Conservation (phyloP, 768 basidiomycete genomes). For the Mycena vulgaris region DNA sequence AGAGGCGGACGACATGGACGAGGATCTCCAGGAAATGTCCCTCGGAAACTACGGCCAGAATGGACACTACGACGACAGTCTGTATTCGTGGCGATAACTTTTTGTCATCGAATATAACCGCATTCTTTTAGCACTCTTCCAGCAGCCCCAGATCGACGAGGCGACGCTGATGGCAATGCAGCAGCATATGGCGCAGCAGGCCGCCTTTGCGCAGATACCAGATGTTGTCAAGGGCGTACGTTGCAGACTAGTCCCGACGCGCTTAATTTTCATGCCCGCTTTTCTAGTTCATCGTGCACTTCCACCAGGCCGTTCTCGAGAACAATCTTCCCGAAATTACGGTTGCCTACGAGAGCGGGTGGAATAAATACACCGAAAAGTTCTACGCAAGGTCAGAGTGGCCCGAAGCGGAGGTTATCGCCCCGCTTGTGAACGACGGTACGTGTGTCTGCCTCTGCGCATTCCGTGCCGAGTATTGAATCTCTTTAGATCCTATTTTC, state of each 20-base stretch:
- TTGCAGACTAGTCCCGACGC: conserved; percentile 37
- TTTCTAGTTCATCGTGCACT: conserved; percentile 91
- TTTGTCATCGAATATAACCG: conserved; percentile 24
- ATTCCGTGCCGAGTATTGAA: not conserved
- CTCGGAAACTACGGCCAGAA: conserved; percentile 80
- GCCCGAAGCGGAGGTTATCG: conserved; percentile 97
- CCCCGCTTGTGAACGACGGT: conserved; percentile 95
- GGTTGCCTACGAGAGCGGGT: conserved; percentile 95
- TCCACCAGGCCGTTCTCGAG: conserved; percentile 92
- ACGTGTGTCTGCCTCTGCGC: conserved; percentile 41
- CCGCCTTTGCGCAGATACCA: conserved; percentile 86
- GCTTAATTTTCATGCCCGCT: conserved; percentile 28
- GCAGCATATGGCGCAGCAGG: conserved; percentile 88
- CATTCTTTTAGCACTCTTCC: conserved; percentile 58
- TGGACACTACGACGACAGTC: conserved; percentile 79
- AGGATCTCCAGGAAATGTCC: conserved; percentile 77
- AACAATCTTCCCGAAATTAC: conserved; percentile 95
- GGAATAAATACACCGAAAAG: conserved; percentile 97
- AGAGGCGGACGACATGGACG: conserved; percentile 81
- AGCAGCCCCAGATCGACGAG: conserved; percentile 80
- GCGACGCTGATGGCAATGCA: conserved; percentile 80
- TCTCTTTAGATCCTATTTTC: conserved; percentile 88
- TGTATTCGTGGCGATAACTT: conserved; percentile 33
- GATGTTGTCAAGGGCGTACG: conserved; percentile 91
- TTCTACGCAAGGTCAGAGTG: conserved; percentile 95